Evolutionary conservation across 306 rosid species (phyloP).

Genomic region (Potentilla sterilis): DNA sequence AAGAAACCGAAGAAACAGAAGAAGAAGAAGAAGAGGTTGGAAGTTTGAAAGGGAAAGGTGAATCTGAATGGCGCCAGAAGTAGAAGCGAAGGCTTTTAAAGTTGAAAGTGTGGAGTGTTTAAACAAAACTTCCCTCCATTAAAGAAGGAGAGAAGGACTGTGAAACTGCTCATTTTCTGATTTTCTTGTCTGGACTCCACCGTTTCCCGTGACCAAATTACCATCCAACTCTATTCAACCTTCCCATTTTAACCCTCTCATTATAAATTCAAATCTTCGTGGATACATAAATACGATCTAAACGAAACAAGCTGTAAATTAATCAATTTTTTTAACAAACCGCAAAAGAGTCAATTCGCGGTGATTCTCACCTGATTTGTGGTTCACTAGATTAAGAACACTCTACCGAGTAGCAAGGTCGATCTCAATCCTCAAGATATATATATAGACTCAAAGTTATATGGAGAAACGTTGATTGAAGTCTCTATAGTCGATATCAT

Average conservation of each 20-base stretch:
- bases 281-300: too few relatives aligned
- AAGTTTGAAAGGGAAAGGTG: conserved; percentile 45
- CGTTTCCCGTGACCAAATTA: conserved; percentile 8
- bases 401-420: too few relatives aligned
- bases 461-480: too few relatives aligned
- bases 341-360: too few relatives aligned
- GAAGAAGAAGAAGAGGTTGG: conserved; percentile 20
- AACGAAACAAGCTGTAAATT: too few relatives aligned
- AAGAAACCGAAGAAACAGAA: not conserved
- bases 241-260: conserved; percentile 6
- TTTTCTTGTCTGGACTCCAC: conserved; percentile 47
- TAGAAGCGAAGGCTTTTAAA: conserved; percentile 22
- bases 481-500: too few relatives aligned
- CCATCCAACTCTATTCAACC: not conserved
- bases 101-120: conserved; percentile 28
- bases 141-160: conserved; percentile 49
- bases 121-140: conserved; percentile 54
- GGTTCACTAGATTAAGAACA: too few relatives aligned
- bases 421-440: too few relatives aligned
- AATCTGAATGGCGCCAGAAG: conserved; percentile 75
- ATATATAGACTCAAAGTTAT: too few relatives aligned
- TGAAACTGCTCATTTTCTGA: conserved; percentile 37
- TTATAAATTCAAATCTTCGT: too few relatives aligned
- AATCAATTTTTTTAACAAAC: too few relatives aligned
- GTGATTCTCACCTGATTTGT: too few relatives aligned